phyloP scores from a whole-genome alignment of 805 yeast species.

The Ogataea neopini region DNA sequence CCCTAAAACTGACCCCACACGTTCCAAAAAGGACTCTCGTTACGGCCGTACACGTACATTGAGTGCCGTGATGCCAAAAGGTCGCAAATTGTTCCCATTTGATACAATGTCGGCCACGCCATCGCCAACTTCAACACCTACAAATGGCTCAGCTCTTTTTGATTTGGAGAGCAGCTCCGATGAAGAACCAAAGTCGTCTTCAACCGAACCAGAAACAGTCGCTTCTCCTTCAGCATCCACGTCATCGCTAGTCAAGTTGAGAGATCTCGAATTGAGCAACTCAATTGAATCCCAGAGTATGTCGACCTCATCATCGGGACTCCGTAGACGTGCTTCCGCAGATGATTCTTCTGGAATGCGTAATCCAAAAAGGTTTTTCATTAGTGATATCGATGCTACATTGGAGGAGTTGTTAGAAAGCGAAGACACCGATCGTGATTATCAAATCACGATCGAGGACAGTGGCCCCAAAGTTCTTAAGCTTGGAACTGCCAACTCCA shows the following conservation, averaged over 20 bases:
- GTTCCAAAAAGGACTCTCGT: conserved; percentile 39
- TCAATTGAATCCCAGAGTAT: neutral
- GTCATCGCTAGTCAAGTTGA: conserved; percentile 20
- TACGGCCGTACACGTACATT: conserved; percentile 59
- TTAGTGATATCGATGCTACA: conserved; percentile 73
- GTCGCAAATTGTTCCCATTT: conserved; percentile 15
- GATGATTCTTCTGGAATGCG: conserved; percentile 44
- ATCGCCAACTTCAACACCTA: conserved; percentile 9
- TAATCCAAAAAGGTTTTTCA: conserved; percentile 56
- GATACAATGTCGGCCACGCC: conserved; percentile 10
- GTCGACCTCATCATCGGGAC: neutral
- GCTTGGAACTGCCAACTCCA: conserved; percentile 81
- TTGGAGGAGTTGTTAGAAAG: conserved; percentile 63
- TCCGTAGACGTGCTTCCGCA: conserved; percentile 52
- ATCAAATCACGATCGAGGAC: conserved; percentile 84
- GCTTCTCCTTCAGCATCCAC: conserved; percentile 20
- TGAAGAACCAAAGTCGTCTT: conserved; percentile 2
- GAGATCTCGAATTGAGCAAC: conserved; percentile 18
- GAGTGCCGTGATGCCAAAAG: conserved; percentile 37
- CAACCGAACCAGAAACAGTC: neutral
- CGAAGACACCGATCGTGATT: conserved; percentile 85
- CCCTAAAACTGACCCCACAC: conserved; percentile 56
- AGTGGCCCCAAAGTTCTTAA: conserved; percentile 80
- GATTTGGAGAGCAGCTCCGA: conserved; percentile 14
- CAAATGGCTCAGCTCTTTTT: conserved; percentile 21